A percentile compares a stretch with the other conserved stretches of the same genome.
phyloP scores from a whole-genome alignment of 2,329 filamentous ascomycete species.

The Escovopsis sp. region DNA sequence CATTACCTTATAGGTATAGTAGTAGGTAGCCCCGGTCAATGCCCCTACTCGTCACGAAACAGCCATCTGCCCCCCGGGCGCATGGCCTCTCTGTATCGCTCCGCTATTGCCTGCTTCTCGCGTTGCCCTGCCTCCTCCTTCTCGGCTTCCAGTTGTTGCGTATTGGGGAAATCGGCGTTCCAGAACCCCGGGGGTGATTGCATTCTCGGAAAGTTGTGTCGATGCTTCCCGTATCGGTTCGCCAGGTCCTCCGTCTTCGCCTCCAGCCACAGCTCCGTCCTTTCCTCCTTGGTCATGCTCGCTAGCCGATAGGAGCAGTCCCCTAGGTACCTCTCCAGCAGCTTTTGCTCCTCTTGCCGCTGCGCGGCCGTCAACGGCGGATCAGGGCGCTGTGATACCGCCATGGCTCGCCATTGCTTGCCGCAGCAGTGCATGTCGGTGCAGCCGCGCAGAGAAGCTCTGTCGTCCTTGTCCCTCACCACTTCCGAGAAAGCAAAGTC shows the following conservation, averaged over 20 bases:
- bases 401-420: slow-evolving; percentile 52
- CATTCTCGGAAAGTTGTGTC: slow-evolving; percentile 56
- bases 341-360: slow-evolving; percentile 28
- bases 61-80: slow-evolving; percentile 60
- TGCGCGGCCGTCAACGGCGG: slow-evolving; percentile 20
- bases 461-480: slow-evolving; percentile 53
- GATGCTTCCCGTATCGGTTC: slow-evolving; percentile 62
- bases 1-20: no score
- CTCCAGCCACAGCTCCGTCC: slow-evolving; percentile 53
- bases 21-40: no score
- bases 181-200: slow-evolving; percentile 78
- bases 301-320: slow-evolving; percentile 44
- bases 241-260: slow-evolving; percentile 62
- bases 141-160: slow-evolving; percentile 61
- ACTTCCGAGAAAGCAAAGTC: slow-evolving; percentile 63
- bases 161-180: slow-evolving; percentile 77
- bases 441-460: slow-evolving; percentile 60
- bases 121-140: slow-evolving; percentile 48
- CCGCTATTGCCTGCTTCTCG: slow-evolving; percentile 50
- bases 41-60: slow-evolving; percentile 62
- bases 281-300: slow-evolving; percentile 44
- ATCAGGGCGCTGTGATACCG: slow-evolving; percentile 33
- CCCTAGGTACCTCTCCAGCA: slow-evolving; percentile 44
- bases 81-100: slow-evolving; percentile 72
- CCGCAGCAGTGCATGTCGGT: slow-evolving; percentile 65